Evolutionary conservation across 1,139 yeast species (phyloP).

Genomic region (Pichia kudriavzevii): DNA sequence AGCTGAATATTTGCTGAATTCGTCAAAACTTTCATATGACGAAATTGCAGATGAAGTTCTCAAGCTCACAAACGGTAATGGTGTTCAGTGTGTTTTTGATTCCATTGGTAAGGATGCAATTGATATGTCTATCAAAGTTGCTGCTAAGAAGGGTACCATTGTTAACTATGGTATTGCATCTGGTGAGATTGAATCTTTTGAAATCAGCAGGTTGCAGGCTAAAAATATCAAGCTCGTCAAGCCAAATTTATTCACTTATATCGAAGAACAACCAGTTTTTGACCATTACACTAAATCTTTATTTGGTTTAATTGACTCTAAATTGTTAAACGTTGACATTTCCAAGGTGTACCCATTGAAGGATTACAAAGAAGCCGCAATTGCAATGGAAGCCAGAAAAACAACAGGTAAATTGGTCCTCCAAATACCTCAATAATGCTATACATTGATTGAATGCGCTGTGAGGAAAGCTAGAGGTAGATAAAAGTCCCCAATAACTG

Average conservation of each 20-base stretch:
- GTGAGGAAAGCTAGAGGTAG: too few relatives aligned
- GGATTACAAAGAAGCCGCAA: conserved; percentile 60
- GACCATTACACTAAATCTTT: conserved; percentile 43
- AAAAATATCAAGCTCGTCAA: conserved; percentile 59
- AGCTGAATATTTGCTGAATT: conserved; percentile 66
- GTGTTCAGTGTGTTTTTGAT: conserved; percentile 70
- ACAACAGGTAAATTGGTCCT: conserved; percentile 74
- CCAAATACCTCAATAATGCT: conserved; percentile 43
- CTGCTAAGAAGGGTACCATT: conserved; percentile 67
- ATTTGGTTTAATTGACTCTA: conserved; percentile 37
- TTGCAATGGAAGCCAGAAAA: conserved; percentile 59
- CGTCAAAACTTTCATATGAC: conserved; percentile 34
- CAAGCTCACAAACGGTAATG: conserved; percentile 62
- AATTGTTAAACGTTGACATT: conserved; percentile 45
- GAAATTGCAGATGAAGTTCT: conserved; percentile 52
- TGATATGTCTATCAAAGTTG: conserved; percentile 51
- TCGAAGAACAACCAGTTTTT: conserved; percentile 51
- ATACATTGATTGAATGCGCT: too few relatives aligned
- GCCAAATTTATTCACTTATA: conserved; percentile 54
- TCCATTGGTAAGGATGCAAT: conserved; percentile 78
- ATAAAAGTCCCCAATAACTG: too few relatives aligned
- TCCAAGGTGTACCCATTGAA: conserved; percentile 51
- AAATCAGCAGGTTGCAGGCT: conserved; percentile 41
- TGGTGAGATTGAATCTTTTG: conserved; percentile 71
- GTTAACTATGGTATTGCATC: conserved; percentile 80